phyloP scores from a whole-genome alignment of 2,329 filamentous ascomycete genomes.

The Sclerotinia minor region DNA sequence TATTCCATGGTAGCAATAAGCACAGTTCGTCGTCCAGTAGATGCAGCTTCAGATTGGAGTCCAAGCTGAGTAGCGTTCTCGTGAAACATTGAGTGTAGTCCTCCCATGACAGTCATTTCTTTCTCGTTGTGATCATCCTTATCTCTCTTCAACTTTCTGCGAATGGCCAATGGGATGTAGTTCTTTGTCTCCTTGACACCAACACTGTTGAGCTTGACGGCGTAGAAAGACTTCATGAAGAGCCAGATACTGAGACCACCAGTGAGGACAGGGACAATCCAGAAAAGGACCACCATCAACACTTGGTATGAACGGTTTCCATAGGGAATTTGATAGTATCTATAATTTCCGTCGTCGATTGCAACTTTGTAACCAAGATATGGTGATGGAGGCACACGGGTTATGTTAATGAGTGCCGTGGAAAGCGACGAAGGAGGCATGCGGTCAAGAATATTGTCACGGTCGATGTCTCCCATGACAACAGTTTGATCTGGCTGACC shows the following conservation, averaged over 20 bases:
- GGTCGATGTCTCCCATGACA: slow-evolving; percentile 62
- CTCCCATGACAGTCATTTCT: slow-evolving; percentile 29
- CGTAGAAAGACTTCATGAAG: slow-evolving; percentile 59
- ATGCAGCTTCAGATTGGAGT: slow-evolving; percentile 14
- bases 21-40: slow-evolving; percentile 49
- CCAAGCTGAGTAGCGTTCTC: slow-evolving; percentile 22
- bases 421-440: slow-evolving; percentile 60
- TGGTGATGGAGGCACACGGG: slow-evolving; percentile 53
- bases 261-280: slow-evolving; percentile 52
- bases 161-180: slow-evolving; percentile 43
- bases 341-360: slow-evolving; percentile 55
- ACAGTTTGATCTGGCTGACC: slow-evolving; percentile 60
- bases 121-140: slow-evolving; percentile 20
- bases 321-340: slow-evolving; percentile 53
- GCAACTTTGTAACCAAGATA: slow-evolving; percentile 56
- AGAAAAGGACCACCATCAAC: slow-evolving; percentile 54
- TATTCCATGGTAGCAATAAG: slow-evolving; percentile 72
- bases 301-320: slow-evolving; percentile 57
- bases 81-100: slow-evolving; percentile 18
- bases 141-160: slow-evolving; percentile 42
- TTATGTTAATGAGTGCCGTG: slow-evolving; percentile 59
- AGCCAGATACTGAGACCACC: slow-evolving; percentile 53
- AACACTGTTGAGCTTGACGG: slow-evolving; percentile 58
- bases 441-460: slow-evolving; percentile 60
- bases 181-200: slow-evolving; percentile 53